Base-by-base conservation (phyloP, 768 basidiomycete genomes). In the Antrodiella citrinella region DNA sequence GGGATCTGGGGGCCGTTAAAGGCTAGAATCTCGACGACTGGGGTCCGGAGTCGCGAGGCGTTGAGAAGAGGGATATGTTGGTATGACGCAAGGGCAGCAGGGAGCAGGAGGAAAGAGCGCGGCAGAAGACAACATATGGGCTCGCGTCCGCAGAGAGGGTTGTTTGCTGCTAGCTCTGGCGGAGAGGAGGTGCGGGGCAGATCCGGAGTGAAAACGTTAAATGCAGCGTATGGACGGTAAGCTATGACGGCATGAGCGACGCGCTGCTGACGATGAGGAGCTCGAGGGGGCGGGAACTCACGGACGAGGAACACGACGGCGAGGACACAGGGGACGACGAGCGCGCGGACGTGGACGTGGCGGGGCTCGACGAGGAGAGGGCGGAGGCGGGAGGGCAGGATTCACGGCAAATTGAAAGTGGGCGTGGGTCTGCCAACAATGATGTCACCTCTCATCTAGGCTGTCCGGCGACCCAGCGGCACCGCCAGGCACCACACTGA, bases 301-400 rank as follows among this genome's bases (percentile, higher is more conserved):
- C 7, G n/a, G 51, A 51, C 15, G 45, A 19, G 30, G 47, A 76
- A 64, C 43, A 66, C 63, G 50, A 70, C 60, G 62, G 74, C 73
- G 50, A 71, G 53, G 49, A 67, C 62, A 51, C 69, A 38, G 30
- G 71, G 71, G 51, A 70, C 68, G 26, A 68, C 62, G 51, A 69
- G 68, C 45, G 30, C 18, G 51, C 24, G 26, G 40, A 43, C 41
- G 56, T 40, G 13, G 51, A 38, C 18, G 49, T n/a, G 15, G 18
- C 44, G 21, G 24, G 40, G 42, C 19, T 26, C 55, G 45, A 44
- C 43, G 53, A 59, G 56, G 62, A 59, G 55, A 54, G 59, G 45
- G 62, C 55, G 53, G 55, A 57, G 49, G 51, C 52, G 54, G 60
- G 40, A 19, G 58, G 54, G 24, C 56, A 54, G n/a, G n/a, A n/a